phyloP scores from a whole-genome alignment of 2,329 filamentous ascomycete species.

The Penicillium sp. region DNA sequence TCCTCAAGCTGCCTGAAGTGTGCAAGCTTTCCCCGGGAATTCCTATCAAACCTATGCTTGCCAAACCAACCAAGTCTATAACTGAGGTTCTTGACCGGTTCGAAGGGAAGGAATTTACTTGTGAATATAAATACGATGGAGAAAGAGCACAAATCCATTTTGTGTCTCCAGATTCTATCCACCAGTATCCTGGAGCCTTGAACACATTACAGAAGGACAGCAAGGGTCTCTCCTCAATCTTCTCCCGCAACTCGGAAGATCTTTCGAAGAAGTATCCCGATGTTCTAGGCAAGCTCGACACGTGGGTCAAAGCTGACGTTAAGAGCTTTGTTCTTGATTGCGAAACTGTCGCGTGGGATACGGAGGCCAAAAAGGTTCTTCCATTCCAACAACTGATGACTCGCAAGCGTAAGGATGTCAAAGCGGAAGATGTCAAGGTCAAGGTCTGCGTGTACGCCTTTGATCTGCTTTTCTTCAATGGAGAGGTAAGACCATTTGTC shows the following conservation, averaged over 20 bases:
- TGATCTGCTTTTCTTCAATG: slow-evolving; percentile 89
- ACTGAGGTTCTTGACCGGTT: slow-evolving; percentile 97
- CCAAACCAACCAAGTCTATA: slow-evolving; percentile 96
- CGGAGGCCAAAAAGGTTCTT: slow-evolving; percentile 89
- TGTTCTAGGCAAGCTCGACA: slow-evolving; percentile 80
- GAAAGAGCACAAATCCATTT: slow-evolving; percentile 99
- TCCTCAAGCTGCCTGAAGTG: slow-evolving; percentile 74
- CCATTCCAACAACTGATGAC: slow-evolving; percentile 99
- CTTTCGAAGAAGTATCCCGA: slow-evolving; percentile 97
- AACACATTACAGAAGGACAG: slow-evolving; percentile 63
- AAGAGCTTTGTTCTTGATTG: slow-evolving; percentile 98
- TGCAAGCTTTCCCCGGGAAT: slow-evolving; percentile 93
- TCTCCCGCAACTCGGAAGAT: slow-evolving; percentile 96
- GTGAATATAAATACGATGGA: slow-evolving; percentile 98
- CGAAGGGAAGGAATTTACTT: slow-evolving; percentile 91
- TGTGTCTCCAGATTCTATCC: slow-evolving; percentile 73
- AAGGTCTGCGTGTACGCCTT: slow-evolving; percentile 98
- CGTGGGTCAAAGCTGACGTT: slow-evolving; percentile 86
- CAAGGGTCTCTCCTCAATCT: slow-evolving; percentile 82
- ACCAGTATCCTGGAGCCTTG: slow-evolving; percentile 64
- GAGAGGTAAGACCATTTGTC: slow-evolving; percentile 55
- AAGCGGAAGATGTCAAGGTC: slow-evolving; percentile 90
- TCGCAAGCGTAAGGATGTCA: slow-evolving; percentile 94
- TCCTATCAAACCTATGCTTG: slow-evolving; percentile 96
- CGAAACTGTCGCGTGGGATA: slow-evolving; percentile 95